Base-by-base conservation (phyloP, 2,329 filamentous ascomycete species). In the Colletotrichum lupini region DNA sequence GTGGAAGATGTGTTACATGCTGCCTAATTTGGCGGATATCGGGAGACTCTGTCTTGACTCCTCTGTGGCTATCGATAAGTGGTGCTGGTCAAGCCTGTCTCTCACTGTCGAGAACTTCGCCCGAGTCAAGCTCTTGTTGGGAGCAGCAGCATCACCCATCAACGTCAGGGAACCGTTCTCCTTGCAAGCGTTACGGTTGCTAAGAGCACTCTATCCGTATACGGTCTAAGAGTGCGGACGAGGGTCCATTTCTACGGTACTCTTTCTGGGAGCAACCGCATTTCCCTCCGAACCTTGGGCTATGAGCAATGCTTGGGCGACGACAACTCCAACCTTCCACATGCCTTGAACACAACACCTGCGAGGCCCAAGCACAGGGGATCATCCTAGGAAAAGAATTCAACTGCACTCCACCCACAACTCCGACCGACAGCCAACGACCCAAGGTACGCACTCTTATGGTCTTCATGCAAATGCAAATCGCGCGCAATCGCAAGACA, bases 71-170 rank as follows among this genome's bases (percentile, higher is more conserved):
- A 68, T 73, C 55, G 8, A 49, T 22, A 37, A 69, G 30, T 46
- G 65, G 58, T 9, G 57, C 64, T 52, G 24, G 64, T 35, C 16
- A 37, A 30, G 46, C 42, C 32, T 9, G 60, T 67, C 46, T 69
- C 67, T 24, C 46, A 55, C 32, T 35, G 19, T 65, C 56, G 49
- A 49, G 9, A 49, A 49, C 19, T 53, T 32, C 55, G 60, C 64
- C 42, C 67, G 67, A 73, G 70, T 73, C 70, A 73, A 73, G 70
- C 55, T 73, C 55, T 35, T 56, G 64, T 73, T 60, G 35, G 57
- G 12, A 60, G 24, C 67, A 9, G 60, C 55, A 57, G 56, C 32
- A 24, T 70, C 60, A 60, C 55, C 28, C 67, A 24, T 55, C 46
- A 70, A 70, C 49, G 12, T 55, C 32, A 59, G 55, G 46, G 35